phyloP scores from a whole-genome alignment of 331 rosid genomes.

The Rosa hybrid region DNA sequence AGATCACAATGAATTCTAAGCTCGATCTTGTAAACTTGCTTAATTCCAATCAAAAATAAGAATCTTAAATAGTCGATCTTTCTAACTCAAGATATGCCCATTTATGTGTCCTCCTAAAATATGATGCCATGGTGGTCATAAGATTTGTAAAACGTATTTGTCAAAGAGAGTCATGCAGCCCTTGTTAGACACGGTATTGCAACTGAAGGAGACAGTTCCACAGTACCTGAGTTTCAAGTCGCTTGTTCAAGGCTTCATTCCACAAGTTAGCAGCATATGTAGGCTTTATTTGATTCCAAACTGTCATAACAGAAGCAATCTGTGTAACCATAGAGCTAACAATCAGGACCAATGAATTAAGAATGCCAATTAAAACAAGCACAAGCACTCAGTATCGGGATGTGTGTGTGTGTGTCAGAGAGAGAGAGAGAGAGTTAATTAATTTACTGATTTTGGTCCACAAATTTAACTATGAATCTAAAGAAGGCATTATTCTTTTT shows the following conservation, averaged over 20 bases:
- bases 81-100: not conserved
- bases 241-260: conserved; percentile 97
- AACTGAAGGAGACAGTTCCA: conserved; percentile 5
- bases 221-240: conserved; percentile 81
- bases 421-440: not conserved
- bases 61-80: not conserved
- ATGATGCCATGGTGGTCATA: not conserved
- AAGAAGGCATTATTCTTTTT: not conserved
- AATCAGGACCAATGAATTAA: conserved; percentile 21
- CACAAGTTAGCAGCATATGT: conserved; percentile 90
- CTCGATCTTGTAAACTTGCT: not conserved
- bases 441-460: not conserved
- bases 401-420: not conserved
- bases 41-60: not conserved
- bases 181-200: not conserved
- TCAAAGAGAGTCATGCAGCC: not conserved
- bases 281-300: conserved; percentile 89
- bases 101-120: not conserved
- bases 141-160: not conserved
- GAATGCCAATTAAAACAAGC: conserved; percentile 14
- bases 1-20: not conserved
- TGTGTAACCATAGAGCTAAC: conserved; percentile 33
- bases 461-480: not conserved
- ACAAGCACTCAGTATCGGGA: not conserved
- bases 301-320: conserved; percentile 98